These are phyloP conservation scores for Diaporthe destruens DNA, from an alignment of 2,329 filamentous ascomycete species.

Conservation along the genomic window DNA sequence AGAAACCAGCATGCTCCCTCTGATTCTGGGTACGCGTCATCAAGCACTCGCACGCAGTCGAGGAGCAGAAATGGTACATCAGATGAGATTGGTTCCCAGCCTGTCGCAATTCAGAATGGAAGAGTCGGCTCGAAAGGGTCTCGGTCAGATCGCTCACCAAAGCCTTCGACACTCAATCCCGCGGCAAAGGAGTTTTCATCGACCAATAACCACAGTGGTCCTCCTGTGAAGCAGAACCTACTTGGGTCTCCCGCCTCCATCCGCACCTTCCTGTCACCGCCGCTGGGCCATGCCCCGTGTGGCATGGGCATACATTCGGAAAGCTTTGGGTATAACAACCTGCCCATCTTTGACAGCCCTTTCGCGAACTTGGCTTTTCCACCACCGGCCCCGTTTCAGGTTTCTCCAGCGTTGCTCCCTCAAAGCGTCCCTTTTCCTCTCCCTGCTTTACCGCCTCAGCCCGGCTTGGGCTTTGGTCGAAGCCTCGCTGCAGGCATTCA, in stretches of 20 bases:
- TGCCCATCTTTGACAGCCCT: constrained; percentile 18
- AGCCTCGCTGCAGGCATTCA: not conserved
- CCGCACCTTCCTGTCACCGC: not conserved
- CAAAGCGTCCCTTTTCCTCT: not conserved
- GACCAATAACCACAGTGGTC: not conserved
- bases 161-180: constrained; percentile 37
- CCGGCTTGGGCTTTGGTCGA: not conserved
- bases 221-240: not conserved
- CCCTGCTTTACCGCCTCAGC: constrained; percentile 1
- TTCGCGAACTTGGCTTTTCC: not conserved
- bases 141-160: constrained; percentile 15
- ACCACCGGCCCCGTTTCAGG: constrained; percentile 4
- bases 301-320: constrained; percentile 3
- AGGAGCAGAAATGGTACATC: constrained; percentile 7
- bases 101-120: not conserved
- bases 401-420: not conserved
- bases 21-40: constrained; percentile 38
- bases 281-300: not conserved
- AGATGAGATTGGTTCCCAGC: not conserved
- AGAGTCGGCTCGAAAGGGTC: constrained; percentile 13
- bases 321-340: constrained; percentile 2
- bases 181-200: constrained; percentile 38
- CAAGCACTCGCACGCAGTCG: constrained; percentile 27
- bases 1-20: not conserved
- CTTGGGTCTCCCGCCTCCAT: not conserved